Evolutionary conservation across 768 basidiomycete genomes (phyloP), one percentile per base, ranked within the genome.

Genomic region (Collybia sp.): DNA sequence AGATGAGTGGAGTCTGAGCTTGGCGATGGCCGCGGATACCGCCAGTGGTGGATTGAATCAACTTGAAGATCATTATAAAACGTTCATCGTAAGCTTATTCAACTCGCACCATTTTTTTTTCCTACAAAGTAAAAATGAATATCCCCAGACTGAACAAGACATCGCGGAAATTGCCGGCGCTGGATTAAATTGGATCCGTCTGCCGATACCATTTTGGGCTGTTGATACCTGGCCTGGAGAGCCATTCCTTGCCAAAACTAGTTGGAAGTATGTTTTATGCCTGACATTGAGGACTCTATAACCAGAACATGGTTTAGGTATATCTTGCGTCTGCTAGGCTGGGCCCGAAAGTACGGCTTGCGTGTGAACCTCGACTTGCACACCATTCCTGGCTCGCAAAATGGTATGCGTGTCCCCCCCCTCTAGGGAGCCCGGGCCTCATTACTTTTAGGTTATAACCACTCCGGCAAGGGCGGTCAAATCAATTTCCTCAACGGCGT

Each of bases 81-180:
- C 87, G 2, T 94, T 93, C 60, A 82, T 93, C 52, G 85, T 89
- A 59, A 55, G 35, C 10, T 13, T 37, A 13, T n/a, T 37, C 35
- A 37, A 85, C 71, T 6, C 25, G 37, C 8, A 8, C 17, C 17
- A 5, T 39, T 54, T 16, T 17, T 31, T 42, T 16, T 32, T 18
- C 33, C 37, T 33, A 37, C 35, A 4, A 10, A 37, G 3, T 10
- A 37, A n/a, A 13, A 25, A 18, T 3, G 10, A 18, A n/a, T 3
- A 37, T 10, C 35, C 3, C 13, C 50, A 93, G 88, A 93, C 92
- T 41, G 93, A 95, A 62, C 69, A 88, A 66, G 93, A 95, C 67
- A 82, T 94, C 50, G 92, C 92, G 32, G 73, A 85, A 59, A 94
- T 96, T 49, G 90, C 93, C 38, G 86, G 80, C 12, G 92, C 90